A percentile compares a stretch with the other conserved stretches of the same genome.
Conservation (phyloP, 1,284 basidiomycete genomes). For the Boletus holoroseus region DNA sequence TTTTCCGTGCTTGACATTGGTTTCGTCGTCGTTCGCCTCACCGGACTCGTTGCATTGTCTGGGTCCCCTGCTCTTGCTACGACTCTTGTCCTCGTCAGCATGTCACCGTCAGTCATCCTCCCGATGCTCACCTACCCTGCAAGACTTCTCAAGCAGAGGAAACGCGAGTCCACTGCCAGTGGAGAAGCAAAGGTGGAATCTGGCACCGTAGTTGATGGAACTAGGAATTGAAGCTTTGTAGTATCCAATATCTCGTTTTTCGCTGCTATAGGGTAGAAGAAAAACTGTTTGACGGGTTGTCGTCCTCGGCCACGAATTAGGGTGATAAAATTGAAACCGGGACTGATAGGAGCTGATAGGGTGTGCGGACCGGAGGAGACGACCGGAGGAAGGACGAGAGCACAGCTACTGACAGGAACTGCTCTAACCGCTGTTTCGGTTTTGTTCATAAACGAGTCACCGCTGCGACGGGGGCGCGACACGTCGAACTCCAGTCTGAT, state of each 20-base stretch:
- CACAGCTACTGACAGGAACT: conserved; percentile 19
- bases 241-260: not conserved
- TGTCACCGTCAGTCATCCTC: conserved; percentile 5
- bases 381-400: no score
- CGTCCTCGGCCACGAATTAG: no score
- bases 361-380: no score
- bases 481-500: not conserved
- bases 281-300: no score
- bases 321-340: no score
- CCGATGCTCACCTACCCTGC: conserved; percentile 6
- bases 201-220: not conserved
- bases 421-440: not conserved
- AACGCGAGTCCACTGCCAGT: not conserved
- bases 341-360: no score
- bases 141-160: not conserved
- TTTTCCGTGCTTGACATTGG: conserved; percentile 24
- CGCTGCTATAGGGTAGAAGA: no score
- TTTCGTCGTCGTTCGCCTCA: conserved; percentile 17
- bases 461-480: no score
- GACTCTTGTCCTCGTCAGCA: conserved; percentile 19
- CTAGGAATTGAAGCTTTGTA: not conserved
- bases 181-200: conserved; percentile 4
- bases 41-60: conserved; percentile 13
- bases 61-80: conserved; percentile 15
- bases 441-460: conserved; percentile 9